phyloP scores from a whole-genome alignment of 495 filamentous ascomycete genomes.

The Opeltia flavorubescens region DNA sequence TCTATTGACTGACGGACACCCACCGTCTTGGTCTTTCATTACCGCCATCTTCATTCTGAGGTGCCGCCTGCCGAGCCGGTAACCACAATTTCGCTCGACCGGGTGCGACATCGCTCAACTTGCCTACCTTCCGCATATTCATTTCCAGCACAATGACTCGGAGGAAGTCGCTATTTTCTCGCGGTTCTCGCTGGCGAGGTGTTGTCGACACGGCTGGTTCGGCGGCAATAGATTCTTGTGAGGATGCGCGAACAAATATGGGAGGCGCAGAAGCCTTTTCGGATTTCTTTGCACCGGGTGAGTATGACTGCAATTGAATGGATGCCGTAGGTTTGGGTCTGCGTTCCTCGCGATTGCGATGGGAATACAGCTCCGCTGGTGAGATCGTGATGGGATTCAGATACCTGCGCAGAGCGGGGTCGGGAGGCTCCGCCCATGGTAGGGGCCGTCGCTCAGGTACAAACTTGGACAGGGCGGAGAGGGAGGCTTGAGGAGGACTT shows the following conservation, averaged over 20 bases:
- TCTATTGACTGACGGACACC: slow-evolving; percentile 4
- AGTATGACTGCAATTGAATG: slow-evolving; percentile 79
- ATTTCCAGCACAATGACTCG: slow-evolving; percentile 91
- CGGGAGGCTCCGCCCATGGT: slow-evolving; percentile 59
- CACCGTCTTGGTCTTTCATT: slow-evolving; percentile 5
- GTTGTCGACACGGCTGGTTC: slow-evolving; percentile 29
- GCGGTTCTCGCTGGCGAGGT: slow-evolving; percentile 70
- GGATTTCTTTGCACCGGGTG: slow-evolving; percentile 22
- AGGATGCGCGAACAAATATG: slow-evolving; percentile 5
- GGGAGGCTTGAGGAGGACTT: slow-evolving; percentile 73
- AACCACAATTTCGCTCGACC: slow-evolving; percentile 73
- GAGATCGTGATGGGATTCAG: slow-evolving; percentile 68
- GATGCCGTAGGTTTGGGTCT: slow-evolving; percentile 43
- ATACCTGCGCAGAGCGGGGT: slow-evolving; percentile 79
- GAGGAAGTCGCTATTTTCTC: slow-evolving; percentile 90
- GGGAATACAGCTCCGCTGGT: slow-evolving; percentile 50
- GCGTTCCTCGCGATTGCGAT: slow-evolving; percentile 31
- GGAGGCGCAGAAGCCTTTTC: slow-evolving; percentile 16
- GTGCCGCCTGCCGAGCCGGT: slow-evolving; percentile 53
- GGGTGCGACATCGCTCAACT: slow-evolving; percentile 72
- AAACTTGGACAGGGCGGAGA: slow-evolving; percentile 64
- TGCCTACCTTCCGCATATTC: slow-evolving; percentile 87
- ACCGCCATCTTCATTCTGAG: neutral
- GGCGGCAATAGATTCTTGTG: slow-evolving; percentile 1
- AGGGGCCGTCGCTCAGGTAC: slow-evolving; percentile 80